phyloP scores from a whole-genome alignment of 129 eudicot genomes.

The Lactuca sativa region DNA sequence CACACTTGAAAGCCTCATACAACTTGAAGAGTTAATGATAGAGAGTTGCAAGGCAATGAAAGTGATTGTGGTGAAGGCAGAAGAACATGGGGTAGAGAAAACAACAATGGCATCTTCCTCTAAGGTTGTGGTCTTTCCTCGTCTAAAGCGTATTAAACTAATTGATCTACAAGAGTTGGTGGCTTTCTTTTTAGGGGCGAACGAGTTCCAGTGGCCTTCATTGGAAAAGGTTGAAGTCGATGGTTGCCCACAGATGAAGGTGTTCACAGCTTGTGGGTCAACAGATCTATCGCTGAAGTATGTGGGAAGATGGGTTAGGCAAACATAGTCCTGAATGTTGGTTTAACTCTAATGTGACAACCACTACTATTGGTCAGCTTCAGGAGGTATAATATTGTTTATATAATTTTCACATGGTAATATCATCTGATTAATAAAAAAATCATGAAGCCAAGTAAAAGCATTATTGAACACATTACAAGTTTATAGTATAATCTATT shows the following conservation, averaged over 20 bases:
- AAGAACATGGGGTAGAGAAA: background rate
- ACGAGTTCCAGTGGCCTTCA: conserved; percentile 7
- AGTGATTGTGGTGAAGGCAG: background rate
- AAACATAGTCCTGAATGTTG: conserved; percentile 10
- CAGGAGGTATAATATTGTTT: no score
- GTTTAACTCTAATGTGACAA: background rate
- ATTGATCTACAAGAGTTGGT: background rate
- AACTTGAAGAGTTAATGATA: background rate
- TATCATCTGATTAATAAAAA: no score
- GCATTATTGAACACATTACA: no score
- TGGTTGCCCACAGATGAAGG: background rate
- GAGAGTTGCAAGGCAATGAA: background rate
- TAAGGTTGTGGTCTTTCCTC: background rate
- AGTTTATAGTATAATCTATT: no score
- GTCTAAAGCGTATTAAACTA: background rate
- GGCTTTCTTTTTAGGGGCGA: conserved; percentile 8
- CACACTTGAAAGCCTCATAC: background rate
- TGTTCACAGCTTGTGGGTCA: background rate
- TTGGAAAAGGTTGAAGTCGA: background rate
- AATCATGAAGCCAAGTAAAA: no score
- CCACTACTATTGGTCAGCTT: background rate
- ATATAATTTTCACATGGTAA: no score
- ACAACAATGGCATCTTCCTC: background rate
- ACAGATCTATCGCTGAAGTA: background rate
- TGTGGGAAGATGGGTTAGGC: conserved; percentile 1